phyloP scores from a whole-genome alignment of 495 filamentous ascomycete species.

The Aspergillus sparsus region DNA sequence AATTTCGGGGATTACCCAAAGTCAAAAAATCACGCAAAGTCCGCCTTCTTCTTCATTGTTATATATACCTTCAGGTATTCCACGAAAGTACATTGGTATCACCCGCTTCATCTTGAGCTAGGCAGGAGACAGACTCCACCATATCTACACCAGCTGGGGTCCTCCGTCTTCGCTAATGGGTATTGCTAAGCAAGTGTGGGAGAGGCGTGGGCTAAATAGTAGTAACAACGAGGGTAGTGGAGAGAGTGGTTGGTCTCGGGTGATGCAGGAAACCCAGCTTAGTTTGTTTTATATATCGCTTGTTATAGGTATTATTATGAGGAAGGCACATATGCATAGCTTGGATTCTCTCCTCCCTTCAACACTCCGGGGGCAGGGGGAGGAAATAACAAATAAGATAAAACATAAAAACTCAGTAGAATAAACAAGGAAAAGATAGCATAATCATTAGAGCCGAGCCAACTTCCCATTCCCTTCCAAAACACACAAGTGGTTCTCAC shows the following conservation, averaged over 20 bases:
- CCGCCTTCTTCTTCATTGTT: constrained; percentile 35
- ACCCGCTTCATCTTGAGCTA: not conserved
- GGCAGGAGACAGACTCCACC: constrained; percentile 3
- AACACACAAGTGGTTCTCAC: not conserved
- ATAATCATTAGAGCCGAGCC: not conserved
- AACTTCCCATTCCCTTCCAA: not conserved
- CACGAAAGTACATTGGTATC: constrained; percentile 28
- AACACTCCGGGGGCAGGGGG: no score
- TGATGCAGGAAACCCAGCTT: constrained; percentile 6
- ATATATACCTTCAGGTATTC: constrained; percentile 32
- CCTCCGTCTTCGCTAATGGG: constrained; percentile 24
- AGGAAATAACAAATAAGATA: no score
- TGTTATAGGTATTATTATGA: no score
- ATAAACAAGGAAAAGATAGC: no score
- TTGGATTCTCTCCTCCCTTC: no score
- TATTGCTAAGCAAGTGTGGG: constrained; percentile 14
- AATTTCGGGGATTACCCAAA: constrained; percentile 25
- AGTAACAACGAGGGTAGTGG: not conserved
- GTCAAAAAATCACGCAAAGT: constrained; percentile 29
- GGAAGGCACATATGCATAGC: no score
- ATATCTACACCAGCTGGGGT: constrained; percentile 3
- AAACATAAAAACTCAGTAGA: not conserved
- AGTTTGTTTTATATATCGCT: constrained; percentile 4
- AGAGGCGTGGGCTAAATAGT: not conserved
- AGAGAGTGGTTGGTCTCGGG: constrained; percentile 11